Conservation (phyloP, 495 filamentous ascomycete species). For the Penicillium turbatum region DNA sequence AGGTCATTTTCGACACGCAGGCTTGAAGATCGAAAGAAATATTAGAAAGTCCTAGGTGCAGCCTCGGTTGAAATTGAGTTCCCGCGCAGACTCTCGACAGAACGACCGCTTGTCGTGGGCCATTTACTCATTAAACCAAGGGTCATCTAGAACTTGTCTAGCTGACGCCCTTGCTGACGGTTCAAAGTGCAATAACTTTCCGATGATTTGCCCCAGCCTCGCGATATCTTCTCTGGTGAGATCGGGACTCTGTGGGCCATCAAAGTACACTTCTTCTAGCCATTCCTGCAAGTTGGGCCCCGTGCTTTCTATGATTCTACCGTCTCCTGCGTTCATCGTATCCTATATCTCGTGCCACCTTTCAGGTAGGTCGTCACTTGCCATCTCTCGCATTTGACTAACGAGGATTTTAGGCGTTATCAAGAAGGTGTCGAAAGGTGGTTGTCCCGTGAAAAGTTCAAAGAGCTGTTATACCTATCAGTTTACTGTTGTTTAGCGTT, state of each 20-base stretch:
- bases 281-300: conserved; percentile 30
- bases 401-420: conserved; percentile 32
- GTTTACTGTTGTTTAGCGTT: not conserved
- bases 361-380: conserved; percentile 29
- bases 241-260: conserved; percentile 21
- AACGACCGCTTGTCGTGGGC: not conserved
- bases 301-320: conserved; percentile 11
- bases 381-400: conserved; percentile 33
- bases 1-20: conserved; percentile 24
- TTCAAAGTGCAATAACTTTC: conserved; percentile 32
- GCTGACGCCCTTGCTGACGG: conserved; percentile 33
- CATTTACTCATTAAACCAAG: conserved; percentile 28
- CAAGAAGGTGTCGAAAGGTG: conserved; percentile 35
- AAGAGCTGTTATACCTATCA: conserved; percentile 33
- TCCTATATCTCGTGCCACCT: conserved; percentile 28
- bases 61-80: not conserved
- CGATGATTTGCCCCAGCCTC: conserved; percentile 30
- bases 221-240: conserved; percentile 28
- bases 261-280: conserved; percentile 37
- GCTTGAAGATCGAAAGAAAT: conserved; percentile 8
- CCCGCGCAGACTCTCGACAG: not conserved
- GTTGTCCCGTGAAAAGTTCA: conserved; percentile 35
- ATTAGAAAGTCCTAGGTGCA: not conserved
- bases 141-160: conserved; percentile 30
- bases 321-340: conserved; percentile 16